Conservation (phyloP, 73 alveolate genomes). For the Paramecium sonneborni region DNA sequence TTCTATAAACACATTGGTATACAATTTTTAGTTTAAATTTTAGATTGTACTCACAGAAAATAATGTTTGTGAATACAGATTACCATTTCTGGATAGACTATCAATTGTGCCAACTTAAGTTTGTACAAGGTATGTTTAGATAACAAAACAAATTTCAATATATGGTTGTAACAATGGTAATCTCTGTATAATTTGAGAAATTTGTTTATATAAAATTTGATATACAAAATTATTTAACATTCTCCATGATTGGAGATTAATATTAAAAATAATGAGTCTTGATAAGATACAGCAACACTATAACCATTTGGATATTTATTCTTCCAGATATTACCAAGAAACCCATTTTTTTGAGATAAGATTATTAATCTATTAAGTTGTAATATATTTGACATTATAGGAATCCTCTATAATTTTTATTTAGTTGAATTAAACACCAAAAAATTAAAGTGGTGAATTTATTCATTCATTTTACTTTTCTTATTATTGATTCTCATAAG, state of each 20-base stretch:
- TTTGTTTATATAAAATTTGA: background rate
- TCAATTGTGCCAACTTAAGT: background rate
- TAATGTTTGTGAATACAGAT: background rate
- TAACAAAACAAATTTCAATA: background rate
- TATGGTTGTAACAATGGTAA: background rate
- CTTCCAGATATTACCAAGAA: too few species aligned
- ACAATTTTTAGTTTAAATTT: background rate
- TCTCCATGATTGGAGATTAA: too few species aligned
- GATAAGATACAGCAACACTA: too few species aligned
- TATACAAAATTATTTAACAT: background rate
- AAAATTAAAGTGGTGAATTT: too few species aligned
- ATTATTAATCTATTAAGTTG: too few species aligned
- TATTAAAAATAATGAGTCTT: background rate
- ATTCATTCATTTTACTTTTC: too few species aligned
- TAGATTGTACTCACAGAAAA: background rate
- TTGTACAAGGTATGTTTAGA: background rate
- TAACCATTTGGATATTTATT: too few species aligned
- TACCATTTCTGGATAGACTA: constrained; percentile 17
- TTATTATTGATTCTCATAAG: too few species aligned
- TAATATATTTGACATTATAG: too few species aligned
- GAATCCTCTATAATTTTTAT: too few species aligned
- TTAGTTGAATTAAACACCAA: too few species aligned
- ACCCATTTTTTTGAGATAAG: too few species aligned
- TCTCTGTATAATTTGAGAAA: background rate
- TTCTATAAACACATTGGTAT: background rate